Base-by-base conservation (phyloP, 2,329 filamentous ascomycete genomes). In the Periconia sp. region DNA sequence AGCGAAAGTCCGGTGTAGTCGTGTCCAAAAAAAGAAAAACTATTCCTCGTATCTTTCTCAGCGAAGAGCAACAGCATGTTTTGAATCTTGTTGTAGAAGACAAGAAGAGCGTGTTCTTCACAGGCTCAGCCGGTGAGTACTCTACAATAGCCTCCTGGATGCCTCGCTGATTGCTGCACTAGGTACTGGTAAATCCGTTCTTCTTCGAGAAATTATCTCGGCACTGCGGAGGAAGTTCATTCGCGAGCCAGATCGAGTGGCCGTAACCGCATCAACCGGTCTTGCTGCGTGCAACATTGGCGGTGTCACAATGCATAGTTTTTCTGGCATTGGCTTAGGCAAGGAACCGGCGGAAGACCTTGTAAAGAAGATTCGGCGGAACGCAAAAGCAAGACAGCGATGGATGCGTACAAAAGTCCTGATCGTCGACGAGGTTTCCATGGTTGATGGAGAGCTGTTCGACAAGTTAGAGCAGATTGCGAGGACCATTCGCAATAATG, bases 401-500 rank as follows among this genome's bases (percentile, higher is more conserved):
- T 99, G 95, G 95, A 73, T 95, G 53, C 83, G 85, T 43, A 95
- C 91, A 0, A 95, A 92, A 63, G 84, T 90, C 10, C 80, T 99
- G 17, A 80, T 99, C 55, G 83, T 99, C 58, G 94, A 99, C 70
- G 94, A 99, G 67, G 86, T 99, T 3, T 97, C 94, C 10, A 99
- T 99, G 95, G 92, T 99, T 4, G 94, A 99, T 59, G 94, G 90
- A 1, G 92, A 96, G 23, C 78, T 99, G 0, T 99, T 97, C 56
- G 94, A 99, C 74, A 99, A 99, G 69, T 80, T 99, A 13, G 91
- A 95, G 49, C 83, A 88, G 48, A 88, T 99, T 54, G 92, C 92
- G 11, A 83, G 92, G 42, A 83, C 79, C 3, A 84, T 99, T 49
- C 84, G 92, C 40, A 96, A 95, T 65, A 96, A 96, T 57, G 92